A percentile compares a stretch with the other conserved stretches of the same genome.
These are phyloP conservation scores for Psilocybe sp. DNA, from an alignment of 768 basidiomycete genomes.

Conservation along the genomic window DNA sequence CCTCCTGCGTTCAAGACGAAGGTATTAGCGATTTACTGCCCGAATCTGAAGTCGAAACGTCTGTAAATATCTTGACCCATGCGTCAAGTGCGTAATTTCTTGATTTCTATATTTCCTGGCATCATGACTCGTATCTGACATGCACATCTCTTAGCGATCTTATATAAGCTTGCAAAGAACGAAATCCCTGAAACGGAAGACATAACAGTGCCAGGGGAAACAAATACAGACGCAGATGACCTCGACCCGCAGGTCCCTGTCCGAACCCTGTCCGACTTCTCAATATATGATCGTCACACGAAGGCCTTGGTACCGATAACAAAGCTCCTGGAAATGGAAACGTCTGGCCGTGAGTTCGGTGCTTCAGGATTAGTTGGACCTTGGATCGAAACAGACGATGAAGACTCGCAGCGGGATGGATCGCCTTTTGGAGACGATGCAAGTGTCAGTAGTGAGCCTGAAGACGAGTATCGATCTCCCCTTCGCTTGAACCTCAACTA, in stretches of 20 bases:
- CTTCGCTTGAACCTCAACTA: neutral
- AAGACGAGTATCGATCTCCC: conserved; percentile 11
- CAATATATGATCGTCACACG: conserved; percentile 42
- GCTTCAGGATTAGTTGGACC: conserved; percentile 41
- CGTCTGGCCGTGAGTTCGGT: conserved; percentile 21
- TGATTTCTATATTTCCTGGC: neutral
- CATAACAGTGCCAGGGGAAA: conserved; percentile 44
- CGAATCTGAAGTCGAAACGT: no score
- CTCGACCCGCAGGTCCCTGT: conserved; percentile 47
- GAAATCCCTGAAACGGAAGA: conserved; percentile 38
- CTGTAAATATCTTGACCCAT: no score
- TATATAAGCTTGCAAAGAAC: conserved; percentile 16
- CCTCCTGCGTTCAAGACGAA: no score
- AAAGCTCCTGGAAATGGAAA: conserved; percentile 33
- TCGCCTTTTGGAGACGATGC: conserved; percentile 26
- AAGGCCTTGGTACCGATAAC: conserved; percentile 37
- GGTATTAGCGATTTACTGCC: no score
- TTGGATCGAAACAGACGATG: conserved; percentile 27
- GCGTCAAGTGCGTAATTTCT: no score
- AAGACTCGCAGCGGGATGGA: conserved; percentile 15
- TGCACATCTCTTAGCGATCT: neutral
- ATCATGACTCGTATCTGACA: neutral
- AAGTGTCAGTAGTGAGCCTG: conserved; percentile 23
- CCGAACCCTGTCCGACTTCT: conserved; percentile 52
- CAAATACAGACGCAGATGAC: conserved; percentile 20